Evolutionary conservation across 1,139 yeast genomes (phyloP).

Genomic region (Tardiomyces digboiensis): DNA sequence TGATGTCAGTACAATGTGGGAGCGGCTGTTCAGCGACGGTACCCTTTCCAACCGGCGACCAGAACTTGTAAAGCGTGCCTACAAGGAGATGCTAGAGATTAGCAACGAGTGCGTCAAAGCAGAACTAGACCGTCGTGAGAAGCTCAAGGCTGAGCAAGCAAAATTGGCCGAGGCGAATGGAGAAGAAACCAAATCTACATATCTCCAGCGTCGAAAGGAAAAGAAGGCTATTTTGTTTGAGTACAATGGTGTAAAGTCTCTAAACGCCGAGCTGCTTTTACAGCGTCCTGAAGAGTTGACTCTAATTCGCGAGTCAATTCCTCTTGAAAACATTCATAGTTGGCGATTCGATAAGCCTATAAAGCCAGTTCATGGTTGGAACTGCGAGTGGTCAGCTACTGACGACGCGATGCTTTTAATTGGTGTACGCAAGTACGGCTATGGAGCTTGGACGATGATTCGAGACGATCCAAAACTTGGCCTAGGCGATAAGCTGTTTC

Average conservation of each 20-base stretch:
- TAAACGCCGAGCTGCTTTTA: constrained; percentile 84
- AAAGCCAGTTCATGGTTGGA: constrained; percentile 87
- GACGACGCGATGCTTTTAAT: constrained; percentile 84
- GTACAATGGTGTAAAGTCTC: constrained; percentile 76
- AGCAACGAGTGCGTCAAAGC: constrained; percentile 55
- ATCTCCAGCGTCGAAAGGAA: constrained; percentile 49
- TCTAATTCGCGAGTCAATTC: constrained; percentile 48
- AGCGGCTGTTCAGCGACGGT: constrained; percentile 83
- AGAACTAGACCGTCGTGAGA: constrained; percentile 61
- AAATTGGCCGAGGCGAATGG: constrained; percentile 22
- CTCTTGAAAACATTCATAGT: constrained; percentile 44
- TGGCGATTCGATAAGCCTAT: constrained; percentile 35
- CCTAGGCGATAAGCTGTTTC: constrained; percentile 71
- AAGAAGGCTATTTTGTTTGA: constrained; percentile 86
- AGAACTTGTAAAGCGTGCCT: constrained; percentile 68
- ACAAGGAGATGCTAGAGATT: constrained; percentile 54
- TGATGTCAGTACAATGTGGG: constrained; percentile 74
- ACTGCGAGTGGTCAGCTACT: constrained; percentile 69
- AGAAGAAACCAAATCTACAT: constrained; percentile 28
- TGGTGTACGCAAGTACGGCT: constrained; percentile 90
- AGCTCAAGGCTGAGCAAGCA: constrained; percentile 47
- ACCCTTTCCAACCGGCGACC: constrained; percentile 80
- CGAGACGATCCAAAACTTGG: constrained; percentile 93
- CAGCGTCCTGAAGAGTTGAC: constrained; percentile 79
- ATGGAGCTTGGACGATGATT: constrained; percentile 91